These are phyloP conservation scores for Zygosaccharomyces pseudorouxii DNA, from an alignment of 805 yeast species.

Conservation along the genomic window DNA sequence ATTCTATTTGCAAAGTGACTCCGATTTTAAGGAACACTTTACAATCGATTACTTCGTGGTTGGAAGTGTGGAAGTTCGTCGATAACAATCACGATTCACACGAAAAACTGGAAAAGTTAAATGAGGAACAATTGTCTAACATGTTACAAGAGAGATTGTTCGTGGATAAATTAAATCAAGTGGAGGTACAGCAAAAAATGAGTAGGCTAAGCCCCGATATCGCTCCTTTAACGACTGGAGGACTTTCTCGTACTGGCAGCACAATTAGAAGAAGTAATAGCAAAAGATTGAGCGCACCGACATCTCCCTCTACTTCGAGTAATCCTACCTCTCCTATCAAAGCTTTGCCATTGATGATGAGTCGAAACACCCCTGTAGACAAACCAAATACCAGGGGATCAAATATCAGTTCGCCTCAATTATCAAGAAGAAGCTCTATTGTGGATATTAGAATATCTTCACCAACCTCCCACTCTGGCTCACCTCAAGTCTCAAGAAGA, in stretches of 20 bases:
- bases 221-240: neutral
- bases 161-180: conserved; percentile 24
- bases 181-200: conserved; percentile 10
- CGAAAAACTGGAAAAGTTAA: conserved; percentile 12
- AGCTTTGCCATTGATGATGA: conserved; percentile 18
- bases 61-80: conserved; percentile 25
- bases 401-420: conserved; percentile 15
- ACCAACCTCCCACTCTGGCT: conserved; percentile 5
- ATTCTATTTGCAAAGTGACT: conserved; percentile 14
- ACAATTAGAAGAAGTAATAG: conserved; percentile 9
- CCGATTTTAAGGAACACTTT: conserved; percentile 16
- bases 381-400: conserved; percentile 4
- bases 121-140: conserved; percentile 17
- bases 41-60: conserved; percentile 16
- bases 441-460: conserved; percentile 10
- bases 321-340: conserved; percentile 13
- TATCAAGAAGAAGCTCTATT: conserved; percentile 20
- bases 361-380: conserved; percentile 24
- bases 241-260: conserved; percentile 3
- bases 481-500: conserved; percentile 21
- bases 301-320: conserved; percentile 14
- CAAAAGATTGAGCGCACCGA: conserved; percentile 12
- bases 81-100: conserved; percentile 15
- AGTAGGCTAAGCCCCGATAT: conserved; percentile 4
- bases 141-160: conserved; percentile 29